Percentiles rank a stretch among this genome's conserved stretches.
Conservation (phyloP, 2,329 filamentous ascomycete genomes). For the Neonectria sp. region DNA sequence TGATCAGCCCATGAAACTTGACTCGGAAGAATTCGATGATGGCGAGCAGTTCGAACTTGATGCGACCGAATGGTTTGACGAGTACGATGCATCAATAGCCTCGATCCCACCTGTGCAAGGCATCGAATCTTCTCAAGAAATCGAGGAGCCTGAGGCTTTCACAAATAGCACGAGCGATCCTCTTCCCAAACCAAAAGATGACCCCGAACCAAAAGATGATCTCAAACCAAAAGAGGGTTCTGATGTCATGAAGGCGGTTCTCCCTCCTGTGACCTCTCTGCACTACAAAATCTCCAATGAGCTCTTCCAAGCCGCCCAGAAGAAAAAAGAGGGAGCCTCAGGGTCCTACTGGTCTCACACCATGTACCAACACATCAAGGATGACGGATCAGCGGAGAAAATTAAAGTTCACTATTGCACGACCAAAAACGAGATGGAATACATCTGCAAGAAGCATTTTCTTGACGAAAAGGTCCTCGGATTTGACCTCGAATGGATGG, state of each 20-base stretch:
- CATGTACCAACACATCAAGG: constrained; percentile 72
- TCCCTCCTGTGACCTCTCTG: constrained; percentile 47
- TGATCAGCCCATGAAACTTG: constrained; percentile 4
- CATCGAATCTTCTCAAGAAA: constrained; percentile 20
- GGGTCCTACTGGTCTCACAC: constrained; percentile 78
- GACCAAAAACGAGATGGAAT: constrained; percentile 76
- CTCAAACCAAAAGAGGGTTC: constrained; percentile 13
- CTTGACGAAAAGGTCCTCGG: constrained; percentile 80
- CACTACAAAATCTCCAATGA: constrained; percentile 50
- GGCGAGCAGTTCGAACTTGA: constrained; percentile 46
- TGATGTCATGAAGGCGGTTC: constrained; percentile 3
- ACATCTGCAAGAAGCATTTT: constrained; percentile 76
- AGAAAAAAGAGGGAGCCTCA: constrained; percentile 59
- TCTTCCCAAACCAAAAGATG: neutral
- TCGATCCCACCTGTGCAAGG: constrained; percentile 6
- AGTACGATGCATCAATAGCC: constrained; percentile 37
- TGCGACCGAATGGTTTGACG: constrained; percentile 45
- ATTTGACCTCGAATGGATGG: constrained; percentile 90
- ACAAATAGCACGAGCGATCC: constrained; percentile 21
- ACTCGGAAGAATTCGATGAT: constrained; percentile 39
- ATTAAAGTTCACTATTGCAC: constrained; percentile 86
- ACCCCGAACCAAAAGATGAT: neutral
- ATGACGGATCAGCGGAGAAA: constrained; percentile 61
- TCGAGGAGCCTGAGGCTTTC: constrained; percentile 19
- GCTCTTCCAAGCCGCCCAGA: constrained; percentile 60